Percentiles rank a stretch among this genome's conserved stretches.
Evolutionary conservation across 78 protist genomes (phyloP).

Genomic region (Diacronema lutheri): DNA sequence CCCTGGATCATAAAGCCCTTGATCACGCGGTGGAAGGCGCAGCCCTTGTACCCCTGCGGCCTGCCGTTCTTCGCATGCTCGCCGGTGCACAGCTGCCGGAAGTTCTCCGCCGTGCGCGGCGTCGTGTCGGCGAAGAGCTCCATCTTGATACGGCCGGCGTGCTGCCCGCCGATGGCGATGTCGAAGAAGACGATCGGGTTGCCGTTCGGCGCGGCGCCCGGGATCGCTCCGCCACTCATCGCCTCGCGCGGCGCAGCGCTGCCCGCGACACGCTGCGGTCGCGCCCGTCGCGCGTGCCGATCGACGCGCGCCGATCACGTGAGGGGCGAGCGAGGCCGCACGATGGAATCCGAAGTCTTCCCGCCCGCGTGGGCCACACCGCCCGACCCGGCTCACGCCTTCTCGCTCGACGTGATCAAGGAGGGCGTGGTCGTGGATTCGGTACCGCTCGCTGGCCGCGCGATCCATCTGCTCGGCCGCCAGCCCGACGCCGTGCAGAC

Average conservation of each 20-base stretch:
- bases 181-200: slow-evolving; percentile 93
- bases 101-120: slow-evolving; percentile 59
- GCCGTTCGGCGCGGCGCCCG: too few species aligned
- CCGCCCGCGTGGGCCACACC: too few species aligned
- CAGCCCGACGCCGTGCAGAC: not conserved
- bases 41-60: slow-evolving; percentile 84
- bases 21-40: slow-evolving; percentile 90
- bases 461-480: slow-evolving; percentile 25
- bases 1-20: slow-evolving; percentile 91
- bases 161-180: slow-evolving; percentile 77
- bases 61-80: slow-evolving; percentile 31
- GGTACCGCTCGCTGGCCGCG: not conserved
- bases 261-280: too few species aligned
- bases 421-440: slow-evolving; percentile 29
- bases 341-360: too few species aligned
- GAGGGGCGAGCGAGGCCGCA: too few species aligned
- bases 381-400: too few species aligned
- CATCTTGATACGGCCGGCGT: slow-evolving; percentile 78
- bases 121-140: slow-evolving; percentile 85
- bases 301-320: too few species aligned
- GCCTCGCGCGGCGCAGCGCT: too few species aligned
- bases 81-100: slow-evolving; percentile 23
- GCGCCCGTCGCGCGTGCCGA: too few species aligned
- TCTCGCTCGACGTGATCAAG: not conserved
- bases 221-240: too few species aligned